A percentile compares a stretch with the other conserved stretches of the same genome.
These are phyloP conservation scores for Leccinum truebloodii DNA, from an alignment of 768 basidiomycete genomes.

Conservation along the genomic window DNA sequence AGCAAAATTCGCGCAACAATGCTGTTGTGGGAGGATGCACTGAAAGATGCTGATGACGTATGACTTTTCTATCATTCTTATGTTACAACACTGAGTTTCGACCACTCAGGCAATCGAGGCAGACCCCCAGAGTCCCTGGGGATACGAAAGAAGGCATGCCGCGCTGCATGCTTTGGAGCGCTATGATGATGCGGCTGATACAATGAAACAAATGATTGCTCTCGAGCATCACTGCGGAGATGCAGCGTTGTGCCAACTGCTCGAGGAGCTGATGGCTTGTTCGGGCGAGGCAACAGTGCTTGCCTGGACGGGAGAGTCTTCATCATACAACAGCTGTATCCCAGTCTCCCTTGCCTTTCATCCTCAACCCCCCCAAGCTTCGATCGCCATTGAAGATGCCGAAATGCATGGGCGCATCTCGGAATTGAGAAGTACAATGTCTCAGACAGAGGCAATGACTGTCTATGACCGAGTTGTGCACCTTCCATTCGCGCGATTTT, in stretches of 20 bases:
- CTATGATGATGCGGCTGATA: not conserved
- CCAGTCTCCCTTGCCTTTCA: slow-evolving; percentile 5
- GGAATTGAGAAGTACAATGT: not conserved
- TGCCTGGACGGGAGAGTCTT: slow-evolving; percentile 13
- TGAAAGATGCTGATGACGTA: slow-evolving; percentile 1
- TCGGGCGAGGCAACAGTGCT: no score
- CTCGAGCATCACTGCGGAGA: no score
- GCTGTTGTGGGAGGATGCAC: no score
- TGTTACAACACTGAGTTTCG: no score
- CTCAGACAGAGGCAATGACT: not conserved
- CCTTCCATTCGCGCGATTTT: slow-evolving; percentile 2
- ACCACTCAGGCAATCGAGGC: no score
- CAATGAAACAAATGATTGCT: no score
- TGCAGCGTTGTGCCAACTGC: no score
- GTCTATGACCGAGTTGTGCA: not conserved
- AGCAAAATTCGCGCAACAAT: no score
- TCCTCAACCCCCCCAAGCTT: not conserved
- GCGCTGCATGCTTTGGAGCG: no score
- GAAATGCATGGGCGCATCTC: not conserved
- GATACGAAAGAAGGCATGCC: not conserved
- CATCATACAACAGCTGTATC: slow-evolving; percentile 17
- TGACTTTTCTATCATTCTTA: no score
- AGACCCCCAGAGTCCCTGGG: no score
- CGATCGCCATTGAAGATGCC: not conserved
- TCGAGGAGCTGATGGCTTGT: no score